These are phyloP conservation scores for Mediolabrus comicus DNA, from an alignment of 108 stramenopile species.

Conservation along the genomic window DNA sequence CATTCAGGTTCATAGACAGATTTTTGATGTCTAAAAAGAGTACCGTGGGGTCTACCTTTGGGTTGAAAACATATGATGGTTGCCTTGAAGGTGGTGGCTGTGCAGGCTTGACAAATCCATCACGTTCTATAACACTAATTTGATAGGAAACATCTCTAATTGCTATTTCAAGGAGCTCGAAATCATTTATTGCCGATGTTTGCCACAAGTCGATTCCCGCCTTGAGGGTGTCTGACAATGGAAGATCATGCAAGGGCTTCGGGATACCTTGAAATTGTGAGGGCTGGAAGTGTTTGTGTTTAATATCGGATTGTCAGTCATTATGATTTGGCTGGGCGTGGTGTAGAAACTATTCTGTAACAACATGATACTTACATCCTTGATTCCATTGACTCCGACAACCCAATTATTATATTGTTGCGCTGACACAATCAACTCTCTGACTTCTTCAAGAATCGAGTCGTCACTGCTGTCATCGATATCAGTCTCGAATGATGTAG, in stretches of 20 bases:
- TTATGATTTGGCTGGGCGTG: too few relatives aligned
- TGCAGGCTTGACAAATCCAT: conserved; percentile 16
- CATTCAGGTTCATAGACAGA: conserved; percentile 62
- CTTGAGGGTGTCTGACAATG: conserved; percentile 69
- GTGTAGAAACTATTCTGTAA: neutral
- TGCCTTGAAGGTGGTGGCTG: neutral
- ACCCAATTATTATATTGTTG: conserved; percentile 73
- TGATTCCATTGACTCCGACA: conserved; percentile 65
- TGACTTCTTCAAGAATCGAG: conserved; percentile 73
- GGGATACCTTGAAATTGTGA: conserved; percentile 23
- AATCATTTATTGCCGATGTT: conserved; percentile 78
- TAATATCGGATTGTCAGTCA: neutral
- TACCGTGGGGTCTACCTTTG: conserved; percentile 73
- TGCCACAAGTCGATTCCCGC: conserved; percentile 84
- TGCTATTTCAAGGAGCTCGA: conserved; percentile 80
- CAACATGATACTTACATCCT: conserved; percentile 10
- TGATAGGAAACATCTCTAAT: conserved; percentile 79
- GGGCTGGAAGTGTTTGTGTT: neutral
- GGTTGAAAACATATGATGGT: conserved; percentile 51
- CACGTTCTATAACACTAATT: conserved; percentile 55
- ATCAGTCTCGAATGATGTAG: conserved; percentile 1
- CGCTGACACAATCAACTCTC: conserved; percentile 70
- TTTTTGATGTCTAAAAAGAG: conserved; percentile 79
- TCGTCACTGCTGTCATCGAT: conserved; percentile 41
- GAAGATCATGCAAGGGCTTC: conserved; percentile 59